Evolutionary conservation across 352 stramenopile species (phyloP), one percentile per base, ranked within the genome.

Genomic region (Phytophthora brassicae): DNA sequence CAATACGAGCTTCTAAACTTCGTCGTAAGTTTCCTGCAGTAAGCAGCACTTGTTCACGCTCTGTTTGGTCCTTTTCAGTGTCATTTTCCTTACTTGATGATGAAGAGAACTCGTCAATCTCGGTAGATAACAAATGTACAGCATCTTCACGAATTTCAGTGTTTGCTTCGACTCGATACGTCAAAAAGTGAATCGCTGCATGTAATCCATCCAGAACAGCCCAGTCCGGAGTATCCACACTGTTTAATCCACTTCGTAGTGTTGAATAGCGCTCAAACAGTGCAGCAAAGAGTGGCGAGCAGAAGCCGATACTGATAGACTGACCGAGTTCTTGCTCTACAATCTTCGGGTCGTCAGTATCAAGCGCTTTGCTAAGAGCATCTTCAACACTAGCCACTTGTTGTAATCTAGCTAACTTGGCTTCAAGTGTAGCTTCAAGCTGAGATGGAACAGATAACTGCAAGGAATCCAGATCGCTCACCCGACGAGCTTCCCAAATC

Each of bases 81-180:
- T 74, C 66, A 14, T 54, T 72, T 11, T 74, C 76, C 16, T 22
- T 48, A 23, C 19, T 60, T 36, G 53, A 52, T 17, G 67, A 47
- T 16, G 46, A 74, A 6, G 66, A 72, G 19, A 85, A 88, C 19
- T 83, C 69, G 0, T 89, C 74, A 35, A 84, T 80, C 48, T 89
- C 66, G 11, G 54, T 74, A 0, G 72, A 77, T 2, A 89, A 44
- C 2, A 91, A 58, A 31, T 83, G 64, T 4, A 89, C 48, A 8
- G 70, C 78, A 46, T 91, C 82, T 57, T 88, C 66, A 22, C 82
- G 76, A 14, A 88, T 74, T 54, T 91, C 82, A 0, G 74, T 67
- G 22, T 88, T 81, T 22, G 53, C 39, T 8, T 84, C 61, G 1
- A 89, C 58, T 36, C 82, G 74, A 17, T 60, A 56, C 22, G 70